phyloP scores from a whole-genome alignment of 805 yeast genomes.

The Yamadazyma sp. region DNA sequence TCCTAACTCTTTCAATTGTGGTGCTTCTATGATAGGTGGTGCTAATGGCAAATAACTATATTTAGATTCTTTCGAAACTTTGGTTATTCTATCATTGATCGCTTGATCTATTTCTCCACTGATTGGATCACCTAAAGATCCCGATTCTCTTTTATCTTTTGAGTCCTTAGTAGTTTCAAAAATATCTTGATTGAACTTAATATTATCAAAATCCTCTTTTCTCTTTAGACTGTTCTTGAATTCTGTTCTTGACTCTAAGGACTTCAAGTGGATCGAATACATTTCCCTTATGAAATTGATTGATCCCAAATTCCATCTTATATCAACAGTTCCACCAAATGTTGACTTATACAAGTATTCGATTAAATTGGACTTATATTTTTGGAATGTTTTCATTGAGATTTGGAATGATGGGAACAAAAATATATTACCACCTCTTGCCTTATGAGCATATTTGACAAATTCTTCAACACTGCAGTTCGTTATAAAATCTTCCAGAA shows the following conservation, averaged over 20 bases:
- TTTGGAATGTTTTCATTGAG: conserved; percentile 73
- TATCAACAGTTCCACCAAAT: conserved; percentile 87
- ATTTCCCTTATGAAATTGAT: conserved; percentile 87
- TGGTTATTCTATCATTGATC: conserved; percentile 33
- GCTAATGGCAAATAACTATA: conserved; percentile 62
- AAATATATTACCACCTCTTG: conserved; percentile 78
- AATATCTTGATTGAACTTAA: conserved; percentile 14
- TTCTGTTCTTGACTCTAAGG: conserved; percentile 57
- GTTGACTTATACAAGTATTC: conserved; percentile 67
- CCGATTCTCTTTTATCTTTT: neutral
- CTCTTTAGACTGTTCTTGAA: conserved; percentile 34
- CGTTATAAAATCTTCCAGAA: conserved; percentile 48
- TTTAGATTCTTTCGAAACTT: conserved; percentile 34
- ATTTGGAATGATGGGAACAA: conserved; percentile 74
- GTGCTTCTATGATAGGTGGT: conserved; percentile 83
- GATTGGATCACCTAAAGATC: conserved; percentile 6
- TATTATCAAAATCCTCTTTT: conserved; percentile 8
- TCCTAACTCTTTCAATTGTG: conserved; percentile 86
- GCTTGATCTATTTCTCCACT: conserved; percentile 29
- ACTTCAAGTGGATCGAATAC: conserved; percentile 82
- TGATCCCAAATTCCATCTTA: conserved; percentile 92
- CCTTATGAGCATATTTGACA: conserved; percentile 50
- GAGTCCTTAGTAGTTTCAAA: conserved; percentile 2
- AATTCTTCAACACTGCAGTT: conserved; percentile 52
- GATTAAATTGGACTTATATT: conserved; percentile 47